Evolutionary conservation across 2,329 filamentous ascomycete genomes (phyloP).

Genomic region (Paramyrothecium sp.): DNA sequence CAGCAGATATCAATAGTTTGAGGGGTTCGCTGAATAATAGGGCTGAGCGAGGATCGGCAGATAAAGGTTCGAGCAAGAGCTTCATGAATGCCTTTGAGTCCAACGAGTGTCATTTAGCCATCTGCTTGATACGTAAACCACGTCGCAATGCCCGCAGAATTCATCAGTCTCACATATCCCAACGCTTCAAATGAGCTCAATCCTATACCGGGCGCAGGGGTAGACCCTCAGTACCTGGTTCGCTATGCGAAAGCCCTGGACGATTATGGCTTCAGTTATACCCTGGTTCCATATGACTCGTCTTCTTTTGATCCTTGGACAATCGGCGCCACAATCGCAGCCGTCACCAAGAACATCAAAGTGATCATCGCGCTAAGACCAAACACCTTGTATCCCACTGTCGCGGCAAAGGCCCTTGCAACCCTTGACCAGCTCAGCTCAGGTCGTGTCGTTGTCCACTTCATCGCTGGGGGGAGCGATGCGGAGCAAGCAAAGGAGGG

Average conservation of each 20-base stretch:
- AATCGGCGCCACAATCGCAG: conserved; percentile 55
- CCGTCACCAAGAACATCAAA: conserved; percentile 57
- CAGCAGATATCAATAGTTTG: too few relatives aligned
- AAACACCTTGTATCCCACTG: conserved; percentile 58
- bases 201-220: conserved; percentile 47
- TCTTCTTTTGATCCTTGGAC: conserved; percentile 45
- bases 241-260: conserved; percentile 58
- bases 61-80: not conserved
- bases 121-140: too few relatives aligned
- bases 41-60: too few relatives aligned
- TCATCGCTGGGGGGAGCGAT: conserved; percentile 62
- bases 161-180: conserved; percentile 57
- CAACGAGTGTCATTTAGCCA: not conserved
- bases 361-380: conserved; percentile 61
- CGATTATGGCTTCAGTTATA: conserved; percentile 62
- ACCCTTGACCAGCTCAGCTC: conserved; percentile 59
- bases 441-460: conserved; percentile 60
- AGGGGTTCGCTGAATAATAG: too few relatives aligned
- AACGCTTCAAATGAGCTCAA: conserved; percentile 56
- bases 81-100: not conserved
- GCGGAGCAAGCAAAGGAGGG: conserved; percentile 59
- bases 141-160: conserved; percentile 41
- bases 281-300: conserved; percentile 58
- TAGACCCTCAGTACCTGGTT: conserved; percentile 54
- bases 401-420: conserved; percentile 60